Conservation (phyloP, 495 filamentous ascomycete species). For the Aspergillus homomorphus region DNA sequence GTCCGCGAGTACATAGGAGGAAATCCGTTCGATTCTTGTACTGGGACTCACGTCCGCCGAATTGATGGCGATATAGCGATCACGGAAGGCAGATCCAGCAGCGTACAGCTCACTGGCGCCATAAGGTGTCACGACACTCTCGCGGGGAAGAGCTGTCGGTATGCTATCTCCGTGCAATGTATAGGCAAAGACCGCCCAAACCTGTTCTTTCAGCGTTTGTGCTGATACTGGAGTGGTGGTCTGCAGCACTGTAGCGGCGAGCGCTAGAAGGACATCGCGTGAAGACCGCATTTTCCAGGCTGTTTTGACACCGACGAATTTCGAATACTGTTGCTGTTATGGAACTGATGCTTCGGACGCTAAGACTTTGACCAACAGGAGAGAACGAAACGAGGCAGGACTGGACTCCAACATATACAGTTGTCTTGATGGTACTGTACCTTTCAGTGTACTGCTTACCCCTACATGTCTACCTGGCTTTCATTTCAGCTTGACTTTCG, state of each 20-base stretch:
- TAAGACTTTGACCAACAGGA: background rate
- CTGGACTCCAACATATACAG: background rate
- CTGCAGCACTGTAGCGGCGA: slow-evolving; percentile 17
- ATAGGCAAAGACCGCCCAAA: slow-evolving; percentile 69
- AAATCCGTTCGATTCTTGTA: slow-evolving; percentile 41
- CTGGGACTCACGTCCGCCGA: slow-evolving; percentile 31
- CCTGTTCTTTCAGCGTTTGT: slow-evolving; percentile 45
- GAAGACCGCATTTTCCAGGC: slow-evolving; percentile 17
- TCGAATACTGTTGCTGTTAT: background rate
- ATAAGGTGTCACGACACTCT: slow-evolving; percentile 57
- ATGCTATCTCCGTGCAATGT: slow-evolving; percentile 72
- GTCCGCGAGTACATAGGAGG: slow-evolving; percentile 41
- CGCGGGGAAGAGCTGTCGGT: slow-evolving; percentile 50
- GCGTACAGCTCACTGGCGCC: slow-evolving; percentile 64
- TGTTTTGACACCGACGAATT: background rate
- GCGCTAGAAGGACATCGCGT: slow-evolving; percentile 2
- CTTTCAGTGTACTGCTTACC: background rate
- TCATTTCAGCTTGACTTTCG: background rate
- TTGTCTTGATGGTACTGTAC: background rate
- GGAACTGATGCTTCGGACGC: background rate
- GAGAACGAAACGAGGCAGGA: background rate
- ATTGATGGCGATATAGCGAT: slow-evolving; percentile 52
- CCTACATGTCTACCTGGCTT: background rate
- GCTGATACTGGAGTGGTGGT: slow-evolving; percentile 19
- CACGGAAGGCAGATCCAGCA: slow-evolving; percentile 60